These are phyloP conservation scores for Leccinum pachyderme DNA, from an alignment of 1,284 basidiomycete genomes.

Conservation along the genomic window DNA sequence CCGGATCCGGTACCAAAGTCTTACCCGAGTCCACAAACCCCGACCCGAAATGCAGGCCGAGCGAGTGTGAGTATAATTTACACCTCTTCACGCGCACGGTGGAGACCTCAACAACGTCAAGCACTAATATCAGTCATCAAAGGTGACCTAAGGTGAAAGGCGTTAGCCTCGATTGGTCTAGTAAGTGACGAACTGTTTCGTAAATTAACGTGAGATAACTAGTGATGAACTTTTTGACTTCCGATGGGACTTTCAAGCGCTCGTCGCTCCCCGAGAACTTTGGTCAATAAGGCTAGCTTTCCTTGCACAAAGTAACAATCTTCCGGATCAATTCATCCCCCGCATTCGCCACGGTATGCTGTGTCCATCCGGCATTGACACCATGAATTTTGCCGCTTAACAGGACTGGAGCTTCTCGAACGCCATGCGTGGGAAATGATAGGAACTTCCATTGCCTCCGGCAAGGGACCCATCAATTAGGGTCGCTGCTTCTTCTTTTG, in stretches of 20 bases:
- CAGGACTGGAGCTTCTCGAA: neutral
- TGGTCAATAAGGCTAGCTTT: neutral
- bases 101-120: neutral
- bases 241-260: neutral
- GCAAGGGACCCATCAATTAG: conserved; percentile 12
- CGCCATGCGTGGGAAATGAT: conserved; percentile 1
- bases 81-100: neutral
- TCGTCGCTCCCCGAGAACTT: neutral
- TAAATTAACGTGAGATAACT: neutral
- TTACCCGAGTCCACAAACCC: too few relatives aligned
- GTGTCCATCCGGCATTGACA: neutral
- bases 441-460: neutral
- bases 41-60: too few relatives aligned
- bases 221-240: too few relatives aligned
- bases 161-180: neutral
- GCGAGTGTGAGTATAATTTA: neutral
- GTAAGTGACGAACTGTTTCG: neutral
- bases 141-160: neutral
- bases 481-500: conserved; percentile 3
- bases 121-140: too few relatives aligned
- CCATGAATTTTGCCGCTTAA: neutral
- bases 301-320: neutral
- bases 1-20: too few relatives aligned
- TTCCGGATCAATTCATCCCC: neutral
- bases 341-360: neutral